Evolutionary conservation across 768 basidiomycete genomes (phyloP).

Genomic region (Rhodotorula graminis): DNA sequence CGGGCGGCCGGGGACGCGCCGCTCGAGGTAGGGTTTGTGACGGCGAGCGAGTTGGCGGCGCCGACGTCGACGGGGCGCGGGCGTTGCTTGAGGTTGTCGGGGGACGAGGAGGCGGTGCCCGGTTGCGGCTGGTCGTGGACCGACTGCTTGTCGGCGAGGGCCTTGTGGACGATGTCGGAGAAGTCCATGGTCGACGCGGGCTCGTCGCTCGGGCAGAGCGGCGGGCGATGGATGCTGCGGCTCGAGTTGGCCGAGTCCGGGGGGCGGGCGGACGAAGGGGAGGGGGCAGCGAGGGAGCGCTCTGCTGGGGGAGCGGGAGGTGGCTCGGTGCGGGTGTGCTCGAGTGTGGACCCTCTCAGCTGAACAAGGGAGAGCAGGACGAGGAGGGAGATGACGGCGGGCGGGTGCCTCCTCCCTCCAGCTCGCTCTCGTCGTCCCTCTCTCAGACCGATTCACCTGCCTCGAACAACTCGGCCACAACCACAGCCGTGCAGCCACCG

Average conservation of each 20-base stretch:
- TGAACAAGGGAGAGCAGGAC: background rate
- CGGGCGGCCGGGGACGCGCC: background rate
- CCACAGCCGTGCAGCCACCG: too few relatives aligned
- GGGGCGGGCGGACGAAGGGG: too few relatives aligned
- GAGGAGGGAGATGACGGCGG: too few relatives aligned
- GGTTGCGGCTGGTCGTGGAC: background rate
- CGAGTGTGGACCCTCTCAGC: too few relatives aligned
- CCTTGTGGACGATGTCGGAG: conserved; percentile 16
- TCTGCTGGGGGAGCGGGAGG: too few relatives aligned
- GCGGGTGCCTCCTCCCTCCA: background rate
- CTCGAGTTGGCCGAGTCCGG: too few relatives aligned
- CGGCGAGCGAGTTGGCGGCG: too few relatives aligned
- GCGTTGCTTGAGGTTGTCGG: background rate
- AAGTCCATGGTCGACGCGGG: conserved; percentile 26
- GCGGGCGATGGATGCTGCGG: background rate
- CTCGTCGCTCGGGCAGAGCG: background rate
- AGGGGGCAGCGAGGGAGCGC: too few relatives aligned
- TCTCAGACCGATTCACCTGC: too few relatives aligned
- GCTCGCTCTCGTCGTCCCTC: background rate
- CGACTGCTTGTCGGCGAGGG: conserved; percentile 1
- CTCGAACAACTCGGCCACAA: background rate
- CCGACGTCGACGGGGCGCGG: too few relatives aligned
- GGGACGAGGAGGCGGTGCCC: background rate
- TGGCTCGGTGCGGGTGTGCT: too few relatives aligned
- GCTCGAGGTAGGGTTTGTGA: background rate